Evolutionary conservation across 148 eudicot species (phyloP), one percentile per base, ranked within the genome.

Genomic region (Heliamphora exappendiculata): DNA sequence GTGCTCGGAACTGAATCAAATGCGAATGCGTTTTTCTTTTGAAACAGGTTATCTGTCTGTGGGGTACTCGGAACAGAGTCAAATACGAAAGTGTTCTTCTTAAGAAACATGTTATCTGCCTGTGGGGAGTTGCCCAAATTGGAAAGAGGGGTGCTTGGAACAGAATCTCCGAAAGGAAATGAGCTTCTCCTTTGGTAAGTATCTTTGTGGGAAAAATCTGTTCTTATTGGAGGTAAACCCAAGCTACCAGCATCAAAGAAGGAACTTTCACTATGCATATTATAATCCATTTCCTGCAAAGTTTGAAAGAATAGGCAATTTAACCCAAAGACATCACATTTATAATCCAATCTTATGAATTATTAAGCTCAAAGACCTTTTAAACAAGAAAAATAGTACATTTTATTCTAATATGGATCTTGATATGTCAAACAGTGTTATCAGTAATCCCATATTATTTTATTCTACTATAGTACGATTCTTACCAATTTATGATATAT

Each of bases 171-270:
- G 42, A 83, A 83, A 67, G 84, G 67, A 57, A 62, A 82, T 53
- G 87, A 45, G 28, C 87, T 85, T 76, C 76, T 80, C 67, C 81
- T 86, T 26, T 78, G 82, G 55, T 70, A 60, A 19, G 24, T n/a
- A n/a, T n/a, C 63, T 77, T 57, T 82, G 67, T 71, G 44, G 0
- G 75, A 53, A 24, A 45, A 20, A 67, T 69, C 92, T 5, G 97
- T 92, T 85, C 84, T 89, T 63, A 94, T 94, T 62, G 98, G 97
- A 79, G 89, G 89, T 69, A 95, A 86, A 78, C 89, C 89, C 90
- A 92, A 88, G 74, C 75, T 84, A 64, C 91, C 93, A 31, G 88
- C 81, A 69, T 88, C 94, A 82, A 92, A 95, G 73, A 95, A 84
- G 71, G 93, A 88, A 83, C 73, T 79, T 62, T 85, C 94, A 67